Percentiles rank a stretch among this genome's conserved stretches.
phyloP scores from a whole-genome alignment of 2,329 filamentous ascomycete species.

The Talaromyces sp. region DNA sequence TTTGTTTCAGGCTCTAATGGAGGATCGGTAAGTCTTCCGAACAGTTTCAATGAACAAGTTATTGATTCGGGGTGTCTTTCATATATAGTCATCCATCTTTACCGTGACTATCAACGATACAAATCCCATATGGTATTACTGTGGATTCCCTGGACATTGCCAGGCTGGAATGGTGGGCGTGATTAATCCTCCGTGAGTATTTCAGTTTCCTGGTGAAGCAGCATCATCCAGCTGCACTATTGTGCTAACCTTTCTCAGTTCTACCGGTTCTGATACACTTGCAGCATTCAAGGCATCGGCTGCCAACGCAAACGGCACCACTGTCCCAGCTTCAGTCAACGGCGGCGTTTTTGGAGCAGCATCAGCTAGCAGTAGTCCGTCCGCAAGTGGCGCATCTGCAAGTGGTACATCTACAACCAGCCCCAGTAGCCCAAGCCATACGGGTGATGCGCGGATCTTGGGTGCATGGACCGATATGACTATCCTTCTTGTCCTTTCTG shows the following conservation, averaged over 20 bases:
- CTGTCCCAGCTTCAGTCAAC: background rate
- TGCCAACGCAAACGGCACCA: background rate
- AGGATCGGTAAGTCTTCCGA: constrained; percentile 38
- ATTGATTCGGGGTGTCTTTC: background rate
- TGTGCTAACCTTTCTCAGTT: background rate
- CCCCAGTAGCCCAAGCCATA: constrained; percentile 5
- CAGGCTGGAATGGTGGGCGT: constrained; percentile 73
- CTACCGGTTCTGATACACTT: constrained; percentile 7
- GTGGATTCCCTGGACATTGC: constrained; percentile 71
- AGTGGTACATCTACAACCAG: background rate
- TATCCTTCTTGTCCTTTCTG: background rate
- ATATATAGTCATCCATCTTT: constrained; percentile 44
- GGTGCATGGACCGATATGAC: constrained; percentile 4
- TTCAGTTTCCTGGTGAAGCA: background rate
- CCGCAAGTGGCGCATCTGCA: background rate
- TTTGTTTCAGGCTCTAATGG: constrained; percentile 39
- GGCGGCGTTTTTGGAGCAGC: constrained; percentile 12
- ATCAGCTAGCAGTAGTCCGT: background rate
- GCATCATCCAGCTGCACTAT: background rate
- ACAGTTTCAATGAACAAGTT: background rate
- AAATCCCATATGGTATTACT: constrained; percentile 77
- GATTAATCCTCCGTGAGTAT: constrained; percentile 59
- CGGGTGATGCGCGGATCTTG: constrained; percentile 2
- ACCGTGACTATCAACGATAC: constrained; percentile 68
- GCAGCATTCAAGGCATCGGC: constrained; percentile 8